Base-by-base conservation (phyloP, 495 filamentous ascomycete species). In the Tetracladium setigerum region DNA sequence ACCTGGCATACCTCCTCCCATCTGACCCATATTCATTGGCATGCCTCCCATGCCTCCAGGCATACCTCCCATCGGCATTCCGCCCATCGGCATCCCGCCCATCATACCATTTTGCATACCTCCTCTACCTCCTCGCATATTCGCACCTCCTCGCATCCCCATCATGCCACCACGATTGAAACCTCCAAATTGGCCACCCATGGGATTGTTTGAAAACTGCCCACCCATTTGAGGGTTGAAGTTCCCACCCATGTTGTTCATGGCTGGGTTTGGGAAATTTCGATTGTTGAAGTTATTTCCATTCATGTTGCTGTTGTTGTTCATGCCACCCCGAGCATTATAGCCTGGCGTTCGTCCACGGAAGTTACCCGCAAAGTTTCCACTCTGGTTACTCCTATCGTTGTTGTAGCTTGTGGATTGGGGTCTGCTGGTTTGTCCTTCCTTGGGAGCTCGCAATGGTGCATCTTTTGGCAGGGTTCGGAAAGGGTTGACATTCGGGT, bases 391-490 rank as follows among this genome's bases (percentile, higher is more conserved):
- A 19, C 67, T 64, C 31, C 59, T 50, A 42, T 62, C 53, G 49
- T 54, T 56, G 27, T 44, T 57, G 38, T 63, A 68, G n/a, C 55
- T 53, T 38, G 62, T 62, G 13, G 50, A 43, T 2, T 35, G 9
- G 38, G 46, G 34, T 47, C 77, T 71, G 55, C 77, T 73, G 52
- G 54, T 70, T 51, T 67, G 63, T 5, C 66, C 69, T 47, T 84
- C 80, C 49, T 86, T 83, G 37, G 76, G 79, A n/a, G 68, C 74
- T 39, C 90, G 83, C 58, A 77, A 75, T 1, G 89, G 88, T 0
- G 83, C 82, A 63, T 95, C 90, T 67, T 97, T 97, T 9, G 90
- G 90, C 16, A 95, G 69, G 0, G 90, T 97, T 43, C 80, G 78
- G 76, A 95, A 97, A 2, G 91, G 91, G 56, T 97, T 97, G 41